A percentile compares a stretch with the other conserved stretches of the same genome.
These are phyloP conservation scores for Vitis hybrid DNA, from an alignment of 177 flowering plant genomes.

Conservation along the genomic window DNA sequence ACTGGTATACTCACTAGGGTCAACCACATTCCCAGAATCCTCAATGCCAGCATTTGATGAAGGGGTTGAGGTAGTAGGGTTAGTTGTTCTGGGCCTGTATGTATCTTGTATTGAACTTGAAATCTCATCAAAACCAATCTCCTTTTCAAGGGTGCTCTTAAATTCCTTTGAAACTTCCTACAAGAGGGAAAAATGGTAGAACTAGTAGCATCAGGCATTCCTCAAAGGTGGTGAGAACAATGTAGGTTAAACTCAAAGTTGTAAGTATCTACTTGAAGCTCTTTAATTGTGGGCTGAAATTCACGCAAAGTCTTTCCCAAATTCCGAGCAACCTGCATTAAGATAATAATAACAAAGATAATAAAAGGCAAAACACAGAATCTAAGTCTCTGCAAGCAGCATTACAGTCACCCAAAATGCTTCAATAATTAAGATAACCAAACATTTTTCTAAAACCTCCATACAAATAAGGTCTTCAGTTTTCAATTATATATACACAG, in stretches of 20 bases:
- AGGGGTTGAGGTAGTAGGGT: slow-evolving; percentile 23
- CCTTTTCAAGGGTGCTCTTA: slow-evolving; percentile 87
- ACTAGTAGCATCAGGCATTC: not conserved
- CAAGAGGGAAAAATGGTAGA: not conserved
- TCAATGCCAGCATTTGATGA: slow-evolving; percentile 24
- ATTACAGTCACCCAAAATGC: not conserved
- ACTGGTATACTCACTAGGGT: slow-evolving; percentile 50
- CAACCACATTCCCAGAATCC: slow-evolving; percentile 30
- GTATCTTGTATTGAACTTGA: slow-evolving; percentile 35
- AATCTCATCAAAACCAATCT: slow-evolving; percentile 92
- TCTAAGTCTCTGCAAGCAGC: not conserved
- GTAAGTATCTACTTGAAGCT: slow-evolving; percentile 69
- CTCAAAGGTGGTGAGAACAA: not conserved
- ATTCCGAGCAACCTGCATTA: slow-evolving; percentile 83
- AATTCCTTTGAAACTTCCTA: slow-evolving; percentile 98
- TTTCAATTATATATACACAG: slow-evolving; percentile 6
- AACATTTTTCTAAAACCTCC: not conserved
- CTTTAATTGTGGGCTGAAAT: slow-evolving; percentile 94
- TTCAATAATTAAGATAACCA: not conserved
- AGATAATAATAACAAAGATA: slow-evolving; percentile 2
- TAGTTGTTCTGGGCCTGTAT: slow-evolving; percentile 22
- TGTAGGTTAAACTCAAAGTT: slow-evolving; percentile 1
- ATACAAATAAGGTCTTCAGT: not conserved
- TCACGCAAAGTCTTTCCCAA: slow-evolving; percentile 89
- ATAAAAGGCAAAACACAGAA: not conserved